phyloP scores from a whole-genome alignment of 129 eudicot species.

The Daucus carota region DNA sequence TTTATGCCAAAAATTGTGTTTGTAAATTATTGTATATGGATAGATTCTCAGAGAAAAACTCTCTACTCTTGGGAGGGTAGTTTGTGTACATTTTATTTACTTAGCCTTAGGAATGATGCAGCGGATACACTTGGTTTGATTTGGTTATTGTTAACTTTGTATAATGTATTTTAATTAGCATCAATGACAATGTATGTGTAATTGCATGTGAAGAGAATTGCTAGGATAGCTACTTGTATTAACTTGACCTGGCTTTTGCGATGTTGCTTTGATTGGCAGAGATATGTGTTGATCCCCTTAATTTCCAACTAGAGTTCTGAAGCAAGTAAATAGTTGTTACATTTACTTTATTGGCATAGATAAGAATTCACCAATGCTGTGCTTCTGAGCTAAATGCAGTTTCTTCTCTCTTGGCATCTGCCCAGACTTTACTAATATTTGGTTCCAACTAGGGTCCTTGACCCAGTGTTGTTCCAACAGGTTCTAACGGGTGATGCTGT shows the following conservation, averaged over 20 bases:
- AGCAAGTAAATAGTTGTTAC: neutral
- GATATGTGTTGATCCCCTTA: neutral
- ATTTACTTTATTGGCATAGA: neutral
- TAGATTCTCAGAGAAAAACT: neutral
- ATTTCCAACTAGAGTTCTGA: neutral
- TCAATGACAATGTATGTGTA: neutral
- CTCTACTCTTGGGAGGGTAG: neutral
- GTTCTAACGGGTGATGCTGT: constrained; percentile 2
- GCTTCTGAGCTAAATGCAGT: neutral
- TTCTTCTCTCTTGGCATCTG: neutral
- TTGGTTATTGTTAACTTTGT: neutral
- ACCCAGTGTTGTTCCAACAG: constrained; percentile 7
- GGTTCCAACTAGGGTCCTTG: constrained; percentile 31
- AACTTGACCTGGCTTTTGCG: neutral
- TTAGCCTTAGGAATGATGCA: neutral
- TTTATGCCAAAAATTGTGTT: neutral
- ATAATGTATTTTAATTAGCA: neutral
- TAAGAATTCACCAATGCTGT: neutral
- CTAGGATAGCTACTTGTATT: neutral
- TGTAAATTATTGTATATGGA: neutral
- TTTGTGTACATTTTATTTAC: neutral
- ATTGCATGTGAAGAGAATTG: neutral
- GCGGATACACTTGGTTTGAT: neutral
- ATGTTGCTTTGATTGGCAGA: neutral
- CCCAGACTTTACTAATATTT: neutral